Base-by-base conservation (phyloP, 208 protist genomes). In the Crithidia expoeki region DNA sequence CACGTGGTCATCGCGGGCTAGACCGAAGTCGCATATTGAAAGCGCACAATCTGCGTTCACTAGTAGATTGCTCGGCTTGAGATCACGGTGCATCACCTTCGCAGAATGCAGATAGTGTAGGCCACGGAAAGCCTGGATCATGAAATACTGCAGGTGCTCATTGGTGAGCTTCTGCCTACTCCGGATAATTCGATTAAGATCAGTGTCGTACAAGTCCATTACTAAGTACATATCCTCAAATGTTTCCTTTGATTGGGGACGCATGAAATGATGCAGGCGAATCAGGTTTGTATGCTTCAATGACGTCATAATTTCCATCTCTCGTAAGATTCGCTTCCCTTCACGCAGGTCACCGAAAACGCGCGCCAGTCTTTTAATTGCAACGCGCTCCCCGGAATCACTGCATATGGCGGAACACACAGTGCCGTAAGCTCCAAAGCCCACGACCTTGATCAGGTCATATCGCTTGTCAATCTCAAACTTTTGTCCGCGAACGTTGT, bases 101-200 rank as follows among this genome's bases (percentile, higher is more conserved):
- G 98, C 98, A 14, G 95, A 97, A 76, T 99, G 98, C 30, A 99
- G 87, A 66, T 98, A 98, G 82, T 98, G 94, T 19, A 99, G 71
- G 2, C 95, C 97, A 27, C 93, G 74, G 58, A 99, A 94, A 6
- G 98, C 94, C 77, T 99, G 98, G 75, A 99, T 98, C 62, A 99
- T 89, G 77, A 99, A 99, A 76, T 99, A 99, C 77, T 99, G 97
- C 34, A 93, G 80, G 74, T 99, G 99, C 46, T 99, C 98, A 62
- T 99, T 94, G 17, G 97, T 96, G 4, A 99, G 86, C 34, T 78
- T 84, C 68, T 98, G 95, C 40, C 90, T 50, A 51, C 97, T 99
- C 19, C 75, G 52, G 71, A 99, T 98, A 58, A 99, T 98, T 36
- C 97, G 89, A 70, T 99, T 94, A 33, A 99, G 80, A 84, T 99